Evolutionary conservation across 768 basidiomycete species (phyloP), one percentile per base, ranked within the genome.

Genomic region (Suillus occidentalis): DNA sequence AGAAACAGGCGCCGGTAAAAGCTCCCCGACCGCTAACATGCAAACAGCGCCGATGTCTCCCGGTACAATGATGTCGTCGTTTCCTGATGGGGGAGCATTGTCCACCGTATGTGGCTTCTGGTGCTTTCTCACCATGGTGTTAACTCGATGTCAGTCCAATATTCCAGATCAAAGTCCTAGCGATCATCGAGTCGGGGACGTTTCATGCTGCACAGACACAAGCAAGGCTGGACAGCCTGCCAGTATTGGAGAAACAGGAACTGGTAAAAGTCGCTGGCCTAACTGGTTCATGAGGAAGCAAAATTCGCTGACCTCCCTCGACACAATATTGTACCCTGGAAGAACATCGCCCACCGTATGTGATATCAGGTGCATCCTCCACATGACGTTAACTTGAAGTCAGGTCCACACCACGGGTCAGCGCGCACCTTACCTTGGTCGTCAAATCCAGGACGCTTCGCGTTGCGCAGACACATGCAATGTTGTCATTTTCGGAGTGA

Each of bases 401-500:
- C 16, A 52, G 50, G 25, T 6, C 16, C 22, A 4, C 8, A 10
- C 7, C 50, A 4, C 25, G 31, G 22, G 6, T 18, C 42, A 8
- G 42, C 3, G 18, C 5, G 18, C 42, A 9, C 18, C 42, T 43
- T 2, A 4, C 22, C n/a, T 1, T 22, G 6, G 22, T 5, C 22
- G 3, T 22, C 10, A 5, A 13, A 22, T 22, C 0, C 1, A 50
- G 13, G 22, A 50, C 6, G 50, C 50, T 31, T 52, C 14, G 16
- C 25, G 22, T 52, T 28, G 50, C 50, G 18, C 6, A 31, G 50
- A 52, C 50, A 52, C 50, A 31, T 52, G 73, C 45, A 76, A 76
- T 61, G 68, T 76, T 42, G 66, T 76, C 52, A 39, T 75, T 7
- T 65, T 63, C 31, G 74, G 74, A 36, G 73, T 75, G 63, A 70